Base-by-base conservation (phyloP, 192 early-diverging fungal species). In the Gaertneriomyces sp. region DNA sequence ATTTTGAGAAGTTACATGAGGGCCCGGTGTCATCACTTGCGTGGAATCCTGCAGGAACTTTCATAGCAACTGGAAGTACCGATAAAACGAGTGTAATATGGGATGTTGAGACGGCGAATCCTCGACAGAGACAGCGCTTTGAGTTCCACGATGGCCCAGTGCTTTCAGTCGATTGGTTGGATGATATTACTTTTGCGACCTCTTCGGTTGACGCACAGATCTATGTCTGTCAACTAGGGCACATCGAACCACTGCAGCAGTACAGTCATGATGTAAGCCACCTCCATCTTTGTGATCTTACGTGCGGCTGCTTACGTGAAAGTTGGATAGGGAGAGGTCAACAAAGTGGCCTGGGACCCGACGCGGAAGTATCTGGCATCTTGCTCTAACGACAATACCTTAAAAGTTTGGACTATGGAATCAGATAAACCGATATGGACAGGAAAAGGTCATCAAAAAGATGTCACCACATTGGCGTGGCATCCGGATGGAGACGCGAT, bases 111-210 rank as follows among this genome's bases (percentile, higher is more conserved):
- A 84, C 87, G 4, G 93, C 92, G 12, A 82, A 91, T 11, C 64
- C 80, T 38, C 83, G 87, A 50, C 89, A 90, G 55, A n/a, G n/a
- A n/a, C 85, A 88, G 62, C 45, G 40, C 42, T 89, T 90, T 69
- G 79, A 83, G 38, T 86, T 87, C 56, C 89, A 91, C 53, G 58
- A 54, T 20, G 60, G 62, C 20, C 67, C 82, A 7, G 71, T 68
- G 2, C 60, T 96, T 54, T 92, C 95, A 74, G 85, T 93, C 7
- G 96, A 94, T 74, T 98, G 96, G 96, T 80, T 85, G 58, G 93
- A 98, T 70, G 89, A 94, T 71, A 73, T 77, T 1, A 98, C 91
- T 7, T 92, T 96, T 81, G 94, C 96, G 5, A 91, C 91, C 0
- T 91, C 89, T 60, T 90, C 91, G 41, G 80, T 80, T 12, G 96